Evolutionary conservation across 225 moss, liverwort and hornwort species (phyloP), one percentile per base, ranked within the genome.

Genomic region (Sphagnum contortum): DNA sequence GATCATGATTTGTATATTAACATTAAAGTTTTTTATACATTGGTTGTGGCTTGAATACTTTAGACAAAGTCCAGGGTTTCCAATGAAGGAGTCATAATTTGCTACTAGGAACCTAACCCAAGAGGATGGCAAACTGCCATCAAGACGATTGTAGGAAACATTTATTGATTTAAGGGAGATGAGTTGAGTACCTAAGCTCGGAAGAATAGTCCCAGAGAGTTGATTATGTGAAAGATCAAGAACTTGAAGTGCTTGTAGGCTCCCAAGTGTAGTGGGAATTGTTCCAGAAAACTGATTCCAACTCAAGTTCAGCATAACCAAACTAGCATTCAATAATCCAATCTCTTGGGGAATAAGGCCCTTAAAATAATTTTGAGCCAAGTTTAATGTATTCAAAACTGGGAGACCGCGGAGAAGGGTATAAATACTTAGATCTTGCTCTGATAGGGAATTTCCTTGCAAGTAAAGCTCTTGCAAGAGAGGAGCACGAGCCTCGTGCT

Each of bases 71-170:
- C 44, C 5, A 5, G 64, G 64, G 47, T 49, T 64, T 50, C 64
- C 64, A 12, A 64, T 64, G 50, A 64, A 64, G 13, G 10, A 64
- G 44, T 64, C 64, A 6, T 9, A 51, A 64, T 12, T 64, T n/a
- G n/a, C 64, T 50, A 12, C 52, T 51, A 49, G 44, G 10, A 64
- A 64, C 50, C 52, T 64, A 10, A 64, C 50, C 64, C 64, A 64
- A 3, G 12, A 5, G 2, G 2, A 0, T 6, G 64, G 64, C 14
- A 64, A 50, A 5, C 13, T 4, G 3, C 64, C 64, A 0, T 5
- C 50, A 5, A 64, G 12, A 51, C 50, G 50, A 14, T 64, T 64
- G 50, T 12, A 50, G 2, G 64, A 49, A 6, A 64, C n/a, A 29
- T 64, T 64, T 12, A 64, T 10, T 5, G 46, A 63, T 4, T 11